phyloP scores from a whole-genome alignment of 192 early-diverging fungal genomes.

The Podila epicladia region DNA sequence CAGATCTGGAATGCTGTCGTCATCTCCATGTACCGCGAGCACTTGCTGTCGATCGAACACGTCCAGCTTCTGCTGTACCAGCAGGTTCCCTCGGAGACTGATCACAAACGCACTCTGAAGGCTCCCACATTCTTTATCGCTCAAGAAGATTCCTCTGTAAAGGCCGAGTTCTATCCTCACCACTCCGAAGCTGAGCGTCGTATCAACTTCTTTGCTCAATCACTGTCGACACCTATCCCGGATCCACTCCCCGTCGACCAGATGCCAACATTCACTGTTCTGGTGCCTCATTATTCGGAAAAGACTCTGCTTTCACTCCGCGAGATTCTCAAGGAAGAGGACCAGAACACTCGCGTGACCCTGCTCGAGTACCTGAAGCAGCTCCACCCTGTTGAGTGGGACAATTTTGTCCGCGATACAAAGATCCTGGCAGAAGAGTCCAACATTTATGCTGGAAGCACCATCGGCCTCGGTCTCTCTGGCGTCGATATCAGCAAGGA shows the following conservation, averaged over 20 bases:
- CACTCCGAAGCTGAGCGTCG: constrained; percentile 81
- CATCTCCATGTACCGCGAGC: constrained; percentile 81
- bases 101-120: constrained; percentile 67
- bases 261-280: constrained; percentile 83
- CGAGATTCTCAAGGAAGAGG: constrained; percentile 82
- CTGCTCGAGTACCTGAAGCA: constrained; percentile 81
- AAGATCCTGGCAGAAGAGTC: constrained; percentile 74
- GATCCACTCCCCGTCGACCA: constrained; percentile 77
- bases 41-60: constrained; percentile 74
- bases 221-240: constrained; percentile 78
- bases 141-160: constrained; percentile 73
- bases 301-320: constrained; percentile 79
- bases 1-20: constrained; percentile 85
- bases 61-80: constrained; percentile 75
- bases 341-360: constrained; percentile 77
- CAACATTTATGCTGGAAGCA: constrained; percentile 9
- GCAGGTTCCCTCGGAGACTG: constrained; percentile 56
- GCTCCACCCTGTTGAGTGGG: constrained; percentile 80
- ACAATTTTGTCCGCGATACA: constrained; percentile 86
- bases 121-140: constrained; percentile 76
- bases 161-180: constrained; percentile 72
- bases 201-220: constrained; percentile 84
- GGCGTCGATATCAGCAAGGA: constrained; percentile 4
- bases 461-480: neutral
- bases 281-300: constrained; percentile 83